Evolutionary conservation across 169 alveolate genomes (phyloP), one percentile per base, ranked within the genome.

Genomic region (Babesia bigemina): DNA sequence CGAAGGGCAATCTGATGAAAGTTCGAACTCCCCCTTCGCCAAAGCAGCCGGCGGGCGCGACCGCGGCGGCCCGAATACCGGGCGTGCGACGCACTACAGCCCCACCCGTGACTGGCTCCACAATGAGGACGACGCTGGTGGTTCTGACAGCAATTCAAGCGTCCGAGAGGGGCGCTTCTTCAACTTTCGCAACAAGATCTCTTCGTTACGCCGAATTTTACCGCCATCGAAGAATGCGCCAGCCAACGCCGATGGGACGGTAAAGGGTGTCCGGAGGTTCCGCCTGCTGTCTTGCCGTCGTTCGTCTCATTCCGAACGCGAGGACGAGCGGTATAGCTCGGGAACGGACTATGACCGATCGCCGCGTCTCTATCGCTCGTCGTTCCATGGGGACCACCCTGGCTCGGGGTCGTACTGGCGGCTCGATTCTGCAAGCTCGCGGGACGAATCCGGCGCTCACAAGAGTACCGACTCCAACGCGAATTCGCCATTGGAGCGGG

Each of bases 151-250:
- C 39, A 33, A 33, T 33, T 28, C 74, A 45, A 70, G 75, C 11
- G 39, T n/a, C 29, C 49, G 70, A 11, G 88, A 81, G 14, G 60
- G 88, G 0, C 70, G 79, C 48, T 65, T 70, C 53, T 81, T 81
- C 53, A 81, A 56, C 55, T 48, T 81, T 0, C 66, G 84, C 26
- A 61, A 48, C 60, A 81, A 69, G 50, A 53, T 81, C 9, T 71
- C 83, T 2, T 75, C 84, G 21, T 9, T 75, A 0, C 50, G 61
- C 9, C 75, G 84, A 0, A 74, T n/a, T 70, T n/a, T 63, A 17
- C 65, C 84, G 33, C 9, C 84, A 24, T 84, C 84, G 16, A 74
- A 63, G 65, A 8, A 21, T 42, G 14, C 79, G 0, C n/a, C 44
- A 16, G 28, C 28, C 60, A 50, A 49, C 44, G 57, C n/a, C 33